Evolutionary conservation across 768 basidiomycete species (phyloP).

Genomic region (Myochromella boudieri): DNA sequence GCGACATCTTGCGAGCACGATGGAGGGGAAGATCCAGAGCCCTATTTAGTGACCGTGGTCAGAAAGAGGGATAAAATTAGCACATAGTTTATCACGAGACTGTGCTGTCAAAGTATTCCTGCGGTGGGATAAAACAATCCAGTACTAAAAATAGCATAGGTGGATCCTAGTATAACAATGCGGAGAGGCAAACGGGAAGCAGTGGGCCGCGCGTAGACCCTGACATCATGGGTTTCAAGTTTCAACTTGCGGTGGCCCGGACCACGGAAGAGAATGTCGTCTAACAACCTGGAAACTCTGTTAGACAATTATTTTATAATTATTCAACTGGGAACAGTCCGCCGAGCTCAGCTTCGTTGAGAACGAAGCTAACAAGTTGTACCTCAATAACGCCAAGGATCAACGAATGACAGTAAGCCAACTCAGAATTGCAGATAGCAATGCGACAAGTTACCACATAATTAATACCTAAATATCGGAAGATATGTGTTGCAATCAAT

Average conservation of each 20-base stretch:
- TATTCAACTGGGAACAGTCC: no score
- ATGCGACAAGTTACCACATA: slow-evolving; percentile 1
- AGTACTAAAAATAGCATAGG: no score
- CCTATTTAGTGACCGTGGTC: background rate
- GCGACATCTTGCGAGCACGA: background rate
- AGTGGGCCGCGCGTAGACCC: slow-evolving; percentile 5
- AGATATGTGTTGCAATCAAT: background rate
- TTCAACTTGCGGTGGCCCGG: no score
- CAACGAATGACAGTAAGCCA: no score
- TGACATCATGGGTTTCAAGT: no score
- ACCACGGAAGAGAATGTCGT: no score
- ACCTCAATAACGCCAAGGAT: no score
- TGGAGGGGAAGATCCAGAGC: background rate
- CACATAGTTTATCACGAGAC: slow-evolving; percentile 2
- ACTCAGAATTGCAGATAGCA: slow-evolving; percentile 5
- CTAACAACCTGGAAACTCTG: no score
- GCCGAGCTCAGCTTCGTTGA: no score
- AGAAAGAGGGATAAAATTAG: slow-evolving; percentile 5
- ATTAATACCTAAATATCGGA: slow-evolving; percentile 14
- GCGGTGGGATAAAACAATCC: background rate
- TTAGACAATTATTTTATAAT: no score
- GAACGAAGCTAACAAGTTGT: no score
- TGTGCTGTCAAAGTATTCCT: background rate
- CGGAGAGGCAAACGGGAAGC: background rate
- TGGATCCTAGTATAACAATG: background rate